These are phyloP conservation scores for Pleurotus cornucopiae DNA, from an alignment of 768 basidiomycete species.

Conservation along the genomic window DNA sequence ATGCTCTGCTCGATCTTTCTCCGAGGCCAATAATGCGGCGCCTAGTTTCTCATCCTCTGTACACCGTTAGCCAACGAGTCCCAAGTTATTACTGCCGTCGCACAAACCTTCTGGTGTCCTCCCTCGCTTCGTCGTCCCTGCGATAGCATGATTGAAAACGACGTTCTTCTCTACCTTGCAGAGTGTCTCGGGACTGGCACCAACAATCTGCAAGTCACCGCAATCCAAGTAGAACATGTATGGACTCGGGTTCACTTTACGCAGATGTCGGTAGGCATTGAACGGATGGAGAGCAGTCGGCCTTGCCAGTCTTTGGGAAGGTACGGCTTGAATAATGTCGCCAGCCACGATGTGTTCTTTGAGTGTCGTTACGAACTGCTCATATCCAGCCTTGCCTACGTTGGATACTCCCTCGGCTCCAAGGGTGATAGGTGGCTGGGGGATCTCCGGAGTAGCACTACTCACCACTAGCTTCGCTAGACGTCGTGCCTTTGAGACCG, in stretches of 20 bases:
- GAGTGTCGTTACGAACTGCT: slow-evolving; percentile 83
- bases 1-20: slow-evolving; percentile 96
- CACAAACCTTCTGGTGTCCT: slow-evolving; percentile 76
- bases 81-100: background rate
- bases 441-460: slow-evolving; percentile 55
- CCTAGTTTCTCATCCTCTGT: slow-evolving; percentile 88
- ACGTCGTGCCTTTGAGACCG: slow-evolving; percentile 74
- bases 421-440: slow-evolving; percentile 60
- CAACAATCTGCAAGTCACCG: slow-evolving; percentile 91
- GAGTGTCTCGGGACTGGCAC: slow-evolving; percentile 95
- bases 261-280: slow-evolving; percentile 91
- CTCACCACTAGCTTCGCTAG: slow-evolving; percentile 69
- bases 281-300: slow-evolving; percentile 91
- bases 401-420: slow-evolving; percentile 77
- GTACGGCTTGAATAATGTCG: slow-evolving; percentile 98
- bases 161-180: slow-evolving; percentile 92
- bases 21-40: slow-evolving; percentile 69
- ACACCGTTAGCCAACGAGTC: too few relatives aligned
- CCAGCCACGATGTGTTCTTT: slow-evolving; percentile 95
- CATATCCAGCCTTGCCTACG: slow-evolving; percentile 90
- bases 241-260: slow-evolving; percentile 94
- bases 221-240: slow-evolving; percentile 99
- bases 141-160: slow-evolving; percentile 97
- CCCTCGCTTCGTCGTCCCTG: slow-evolving; percentile 89
- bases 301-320: slow-evolving; percentile 84